phyloP scores from a whole-genome alignment of 2,329 filamentous ascomycete genomes.

The Diaporthe sp. region DNA sequence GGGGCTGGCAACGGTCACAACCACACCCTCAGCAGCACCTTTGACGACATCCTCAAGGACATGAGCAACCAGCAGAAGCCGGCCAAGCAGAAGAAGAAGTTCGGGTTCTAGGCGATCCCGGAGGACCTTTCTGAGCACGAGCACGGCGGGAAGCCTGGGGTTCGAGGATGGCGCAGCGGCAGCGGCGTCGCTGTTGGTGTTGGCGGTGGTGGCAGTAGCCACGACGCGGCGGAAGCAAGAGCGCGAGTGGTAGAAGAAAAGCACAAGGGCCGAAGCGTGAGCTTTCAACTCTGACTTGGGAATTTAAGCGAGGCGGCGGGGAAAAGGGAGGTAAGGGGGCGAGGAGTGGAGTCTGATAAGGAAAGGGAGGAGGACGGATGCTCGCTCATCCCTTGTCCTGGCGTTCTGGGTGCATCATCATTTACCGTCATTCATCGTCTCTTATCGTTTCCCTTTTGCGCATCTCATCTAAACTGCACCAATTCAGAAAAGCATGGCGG shows the following conservation, averaged over 20 bases:
- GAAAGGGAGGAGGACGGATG: neutral
- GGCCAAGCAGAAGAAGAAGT: conserved; percentile 48
- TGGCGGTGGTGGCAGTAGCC: neutral
- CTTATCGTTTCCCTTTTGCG: neutral
- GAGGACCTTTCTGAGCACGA: conserved; percentile 39
- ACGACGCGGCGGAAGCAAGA: neutral
- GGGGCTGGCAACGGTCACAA: conserved; percentile 35
- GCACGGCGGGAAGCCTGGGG: conserved; percentile 24
- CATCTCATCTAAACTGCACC: neutral
- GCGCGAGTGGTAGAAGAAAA: neutral
- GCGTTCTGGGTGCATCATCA: conserved; percentile 19
- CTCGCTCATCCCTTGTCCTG: neutral
- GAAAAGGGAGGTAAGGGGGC: conserved; percentile 1
- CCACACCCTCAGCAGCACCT: conserved; percentile 47
- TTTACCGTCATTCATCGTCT: neutral
- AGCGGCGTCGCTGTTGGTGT: neutral
- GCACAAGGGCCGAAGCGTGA: conserved; percentile 12
- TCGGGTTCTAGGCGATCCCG: conserved; percentile 42
- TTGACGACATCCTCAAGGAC: conserved; percentile 55
- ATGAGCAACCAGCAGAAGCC: conserved; percentile 50
- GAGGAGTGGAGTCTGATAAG: neutral
- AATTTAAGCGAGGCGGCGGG: conserved; percentile 6
- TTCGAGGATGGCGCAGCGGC: neutral
- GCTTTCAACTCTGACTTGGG: conserved; percentile 6
- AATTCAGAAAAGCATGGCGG: conserved; percentile 20